Base-by-base conservation (phyloP, 2,329 filamentous ascomycete genomes). In the Ilyonectria destructans region DNA sequence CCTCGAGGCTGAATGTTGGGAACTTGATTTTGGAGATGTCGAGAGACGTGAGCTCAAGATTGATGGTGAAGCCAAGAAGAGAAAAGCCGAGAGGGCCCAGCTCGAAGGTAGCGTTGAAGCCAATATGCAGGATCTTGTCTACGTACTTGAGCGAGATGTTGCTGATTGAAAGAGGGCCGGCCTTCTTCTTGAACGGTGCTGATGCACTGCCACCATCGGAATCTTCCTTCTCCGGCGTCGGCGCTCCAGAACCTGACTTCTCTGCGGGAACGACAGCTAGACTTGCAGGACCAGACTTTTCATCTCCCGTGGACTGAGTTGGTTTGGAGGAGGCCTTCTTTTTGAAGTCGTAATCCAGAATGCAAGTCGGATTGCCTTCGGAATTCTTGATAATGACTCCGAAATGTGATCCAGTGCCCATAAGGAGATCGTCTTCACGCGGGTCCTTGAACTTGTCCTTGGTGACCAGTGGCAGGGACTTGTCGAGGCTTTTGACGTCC, bases 121-220 rank as follows among this genome's bases (percentile, higher is more conserved):
- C 68, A 26, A 84, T 63, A 3, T n/a, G 56, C 0, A 83, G 71
- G 2, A 13, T 66, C 9, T 77, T 70, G 46, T 77, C 65, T 17
- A 72, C 71, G 68, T 80, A 83, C 58, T 80, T 76, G 55, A 85
- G 72, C 1, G 78, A 77, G 19, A 85, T 70, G 49, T 80, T 81
- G 57, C 69, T 74, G 54, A 84, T 79, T 0, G 77, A 72, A 0
- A 85, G 57, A 0, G 79, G 77, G 1, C 80, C 78, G 1, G 71
- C 31, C 29, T 68, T 76, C 68, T 79, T 81, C 63, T 80, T 79
- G 45, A 73, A 66, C 0, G 74, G 73, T 1, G 76, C 79, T 19
- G 17, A 46, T 48, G 59, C 13, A 15, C 54, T 58, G 6, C 31
- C 10, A 19, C 33, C 40, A 19, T 45, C 40, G 7, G 17, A 19